Percentiles rank a stretch among this genome's conserved stretches.
Evolutionary conservation across 305 asterid genomes (phyloP).

Genomic region (Fraxinus latifolia): DNA sequence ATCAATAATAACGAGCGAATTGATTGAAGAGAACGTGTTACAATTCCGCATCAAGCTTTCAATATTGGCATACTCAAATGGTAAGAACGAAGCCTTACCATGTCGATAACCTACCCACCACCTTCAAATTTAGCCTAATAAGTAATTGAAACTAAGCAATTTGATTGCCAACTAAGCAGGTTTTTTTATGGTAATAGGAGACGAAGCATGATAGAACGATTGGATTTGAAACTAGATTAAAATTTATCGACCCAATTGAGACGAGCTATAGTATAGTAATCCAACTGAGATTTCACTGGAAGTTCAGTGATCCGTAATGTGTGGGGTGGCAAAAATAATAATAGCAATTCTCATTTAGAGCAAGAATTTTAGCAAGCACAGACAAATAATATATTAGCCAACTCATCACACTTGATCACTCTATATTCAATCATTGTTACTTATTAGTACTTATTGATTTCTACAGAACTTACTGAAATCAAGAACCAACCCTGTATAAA

Average conservation of each 20-base stretch:
- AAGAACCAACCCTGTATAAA: not conserved
- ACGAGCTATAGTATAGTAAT: not conserved
- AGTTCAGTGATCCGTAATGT: not conserved
- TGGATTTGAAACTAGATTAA: not conserved
- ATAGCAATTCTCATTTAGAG: not conserved
- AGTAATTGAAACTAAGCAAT: not conserved
- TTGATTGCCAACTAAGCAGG: too few relatives aligned
- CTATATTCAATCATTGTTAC: not conserved
- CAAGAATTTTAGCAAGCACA: not conserved
- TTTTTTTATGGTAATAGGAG: not conserved
- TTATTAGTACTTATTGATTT: not conserved
- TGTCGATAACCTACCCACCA: not conserved
- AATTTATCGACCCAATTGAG: not conserved
- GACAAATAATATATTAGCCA: not conserved
- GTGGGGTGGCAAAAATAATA: not conserved
- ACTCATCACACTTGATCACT: not conserved
- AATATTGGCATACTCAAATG: not conserved
- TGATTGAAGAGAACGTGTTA: not conserved
- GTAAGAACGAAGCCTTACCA: not conserved
- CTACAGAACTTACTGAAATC: not conserved
- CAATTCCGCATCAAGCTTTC: not conserved
- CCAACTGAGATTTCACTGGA: not conserved
- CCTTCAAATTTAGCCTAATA: not conserved
- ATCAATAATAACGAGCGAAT: not conserved
- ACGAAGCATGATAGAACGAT: not conserved